Percentiles rank a stretch among this genome's conserved stretches.
Evolutionary conservation across 306 rosid genomes (phyloP).

Genomic region (Canavalia ensiformis): DNA sequence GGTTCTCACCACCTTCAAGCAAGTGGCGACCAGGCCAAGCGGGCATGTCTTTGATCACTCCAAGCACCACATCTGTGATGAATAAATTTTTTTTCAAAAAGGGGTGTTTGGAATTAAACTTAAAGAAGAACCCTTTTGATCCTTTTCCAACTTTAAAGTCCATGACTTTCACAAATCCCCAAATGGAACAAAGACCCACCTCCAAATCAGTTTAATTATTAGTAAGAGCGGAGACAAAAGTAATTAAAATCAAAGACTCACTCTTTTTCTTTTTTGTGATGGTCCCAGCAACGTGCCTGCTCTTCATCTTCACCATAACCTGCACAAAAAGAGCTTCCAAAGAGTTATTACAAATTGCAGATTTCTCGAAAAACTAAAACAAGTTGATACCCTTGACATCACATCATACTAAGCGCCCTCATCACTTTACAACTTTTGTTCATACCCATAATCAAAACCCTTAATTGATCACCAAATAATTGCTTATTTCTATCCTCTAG

Average conservation of each 20-base stretch:
- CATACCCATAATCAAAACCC: slow-evolving; percentile 59
- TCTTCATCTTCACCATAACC: slow-evolving; percentile 99
- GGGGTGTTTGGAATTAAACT: slow-evolving; percentile 40
- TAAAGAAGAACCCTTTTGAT: slow-evolving; percentile 54
- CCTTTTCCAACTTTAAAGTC: slow-evolving; percentile 54
- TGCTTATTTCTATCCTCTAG: slow-evolving; percentile 21
- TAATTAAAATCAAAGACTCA: slow-evolving; percentile 64
- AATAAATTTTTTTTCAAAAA: slow-evolving; percentile 24
- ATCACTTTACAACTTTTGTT: slow-evolving; percentile 48
- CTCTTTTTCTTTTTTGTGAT: slow-evolving; percentile 99
- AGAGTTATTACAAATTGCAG: slow-evolving; percentile 46
- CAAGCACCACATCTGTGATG: slow-evolving; percentile 76
- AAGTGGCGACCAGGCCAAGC: slow-evolving; percentile 99
- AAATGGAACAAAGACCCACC: slow-evolving; percentile 80
- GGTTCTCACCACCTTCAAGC: slow-evolving; percentile 86
- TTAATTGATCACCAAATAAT: slow-evolving; percentile 69
- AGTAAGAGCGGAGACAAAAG: slow-evolving; percentile 54
- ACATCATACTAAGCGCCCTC: slow-evolving; percentile 44
- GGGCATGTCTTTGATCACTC: slow-evolving; percentile 84
- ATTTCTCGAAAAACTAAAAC: slow-evolving; percentile 55
- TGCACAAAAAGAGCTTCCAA: slow-evolving; percentile 74
- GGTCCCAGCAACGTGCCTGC: slow-evolving; percentile 99
- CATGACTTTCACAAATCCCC: slow-evolving; percentile 91
- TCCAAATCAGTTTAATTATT: slow-evolving; percentile 67
- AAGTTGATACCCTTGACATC: slow-evolving; percentile 48